Percentiles rank a stretch among this genome's conserved stretches.
These are phyloP conservation scores for Pilatotrama ljubarskyi DNA, from an alignment of 768 basidiomycete genomes.

Conservation along the genomic window DNA sequence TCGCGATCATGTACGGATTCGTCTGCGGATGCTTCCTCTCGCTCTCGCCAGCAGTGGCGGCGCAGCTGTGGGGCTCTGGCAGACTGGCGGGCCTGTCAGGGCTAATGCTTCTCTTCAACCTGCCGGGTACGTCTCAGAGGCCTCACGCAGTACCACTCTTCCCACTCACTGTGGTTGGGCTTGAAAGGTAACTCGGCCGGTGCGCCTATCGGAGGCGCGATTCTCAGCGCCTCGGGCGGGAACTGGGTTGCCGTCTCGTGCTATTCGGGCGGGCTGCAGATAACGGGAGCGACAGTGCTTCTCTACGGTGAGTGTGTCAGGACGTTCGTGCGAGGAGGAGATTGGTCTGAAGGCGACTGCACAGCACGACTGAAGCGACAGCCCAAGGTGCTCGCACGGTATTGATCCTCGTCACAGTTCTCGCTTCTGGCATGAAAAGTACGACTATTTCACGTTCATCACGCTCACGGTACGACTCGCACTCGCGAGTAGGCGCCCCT, in stretches of 20 bases:
- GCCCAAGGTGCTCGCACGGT: slow-evolving; percentile 14
- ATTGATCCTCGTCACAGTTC: neutral
- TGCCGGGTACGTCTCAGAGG: slow-evolving; percentile 17
- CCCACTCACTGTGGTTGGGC: too few species aligned
- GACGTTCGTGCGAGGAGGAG: neutral
- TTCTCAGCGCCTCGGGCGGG: slow-evolving; percentile 17
- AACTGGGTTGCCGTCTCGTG: slow-evolving; percentile 26
- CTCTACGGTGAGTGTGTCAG: slow-evolving; percentile 21
- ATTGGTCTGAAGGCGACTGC: neutral
- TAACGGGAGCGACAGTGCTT: slow-evolving; percentile 21
- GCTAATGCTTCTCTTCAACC: slow-evolving; percentile 23
- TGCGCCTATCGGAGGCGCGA: slow-evolving; percentile 26
- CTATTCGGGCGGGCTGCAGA: slow-evolving; percentile 27
- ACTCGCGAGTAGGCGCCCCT: too few species aligned
- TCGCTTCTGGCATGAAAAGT: neutral
- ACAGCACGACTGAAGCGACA: slow-evolving; percentile 25
- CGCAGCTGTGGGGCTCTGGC: slow-evolving; percentile 25
- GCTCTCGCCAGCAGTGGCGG: slow-evolving; percentile 35
- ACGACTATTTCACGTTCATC: too few species aligned
- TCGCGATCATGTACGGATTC: slow-evolving; percentile 37
- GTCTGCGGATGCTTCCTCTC: slow-evolving; percentile 40
- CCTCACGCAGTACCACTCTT: too few species aligned
- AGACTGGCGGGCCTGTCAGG: slow-evolving; percentile 26
- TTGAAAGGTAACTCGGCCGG: slow-evolving; percentile 23
- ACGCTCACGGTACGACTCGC: too few species aligned